These are phyloP conservation scores for Gnaphalium uliginosum DNA, from an alignment of 129 eudicot genomes.

Conservation along the genomic window DNA sequence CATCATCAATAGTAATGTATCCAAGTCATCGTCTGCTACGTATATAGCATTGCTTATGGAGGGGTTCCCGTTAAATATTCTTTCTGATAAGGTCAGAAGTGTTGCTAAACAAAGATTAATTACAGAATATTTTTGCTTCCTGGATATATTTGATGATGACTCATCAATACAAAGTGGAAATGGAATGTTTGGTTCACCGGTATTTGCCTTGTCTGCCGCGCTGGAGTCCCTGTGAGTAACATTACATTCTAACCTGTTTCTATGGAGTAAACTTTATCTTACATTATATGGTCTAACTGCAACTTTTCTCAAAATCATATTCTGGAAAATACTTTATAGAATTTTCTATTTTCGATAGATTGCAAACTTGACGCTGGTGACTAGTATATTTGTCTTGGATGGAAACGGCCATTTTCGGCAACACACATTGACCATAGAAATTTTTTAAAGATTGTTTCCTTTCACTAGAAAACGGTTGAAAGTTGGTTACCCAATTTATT, in stretches of 20 bases:
- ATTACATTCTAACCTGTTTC: conserved; percentile 3
- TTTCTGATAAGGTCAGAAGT: conserved; percentile 61
- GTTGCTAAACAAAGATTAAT: conserved; percentile 60
- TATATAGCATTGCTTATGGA: conserved; percentile 76
- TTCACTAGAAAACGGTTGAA: background rate
- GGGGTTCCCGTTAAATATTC: conserved; percentile 71
- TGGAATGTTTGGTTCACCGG: conserved; percentile 64
- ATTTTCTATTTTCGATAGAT: background rate
- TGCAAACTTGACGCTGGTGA: background rate
- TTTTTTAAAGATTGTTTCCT: background rate
- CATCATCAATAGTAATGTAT: conserved; percentile 36
- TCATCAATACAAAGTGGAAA: conserved; percentile 33
- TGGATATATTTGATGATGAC: conserved; percentile 50
- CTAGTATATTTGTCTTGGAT: background rate
- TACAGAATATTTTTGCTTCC: conserved; percentile 57
- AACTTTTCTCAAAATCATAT: background rate
- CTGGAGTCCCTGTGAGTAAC: conserved; percentile 72
- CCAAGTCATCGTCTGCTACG: conserved; percentile 40
- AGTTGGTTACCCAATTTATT: background rate
- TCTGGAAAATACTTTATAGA: background rate
- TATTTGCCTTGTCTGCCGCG: conserved; percentile 67
- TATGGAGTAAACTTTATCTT: background rate
- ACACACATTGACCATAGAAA: background rate
- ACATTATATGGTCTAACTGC: background rate
- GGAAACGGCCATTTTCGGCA: conserved; percentile 4